phyloP scores from a whole-genome alignment of 768 basidiomycete genomes.

The Gautieria morchelliformis region DNA sequence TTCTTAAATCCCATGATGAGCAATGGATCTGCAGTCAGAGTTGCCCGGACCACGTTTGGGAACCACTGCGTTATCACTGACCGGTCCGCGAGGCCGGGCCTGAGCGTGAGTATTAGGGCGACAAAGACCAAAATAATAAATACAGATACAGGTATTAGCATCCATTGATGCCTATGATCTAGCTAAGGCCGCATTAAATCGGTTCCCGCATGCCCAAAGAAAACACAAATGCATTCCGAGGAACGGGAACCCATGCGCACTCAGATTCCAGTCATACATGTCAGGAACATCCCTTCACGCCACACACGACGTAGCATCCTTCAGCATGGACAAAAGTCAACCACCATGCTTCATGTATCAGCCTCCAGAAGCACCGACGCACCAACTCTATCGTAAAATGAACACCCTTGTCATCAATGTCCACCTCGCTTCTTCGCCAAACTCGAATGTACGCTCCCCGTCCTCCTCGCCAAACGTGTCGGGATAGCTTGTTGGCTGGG shows the following conservation, averaged over 20 bases:
- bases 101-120: too few relatives aligned
- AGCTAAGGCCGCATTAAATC: conserved; percentile 12
- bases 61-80: too few relatives aligned
- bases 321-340: neutral
- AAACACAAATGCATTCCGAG: too few relatives aligned
- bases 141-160: too few relatives aligned
- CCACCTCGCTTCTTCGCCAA: conserved; percentile 80
- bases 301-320: neutral
- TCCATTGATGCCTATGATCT: too few relatives aligned
- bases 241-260: too few relatives aligned
- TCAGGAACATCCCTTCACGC: neutral
- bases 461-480: conserved; percentile 59
- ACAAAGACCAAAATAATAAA: too few relatives aligned
- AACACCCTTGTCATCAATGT: conserved; percentile 58
- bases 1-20: neutral
- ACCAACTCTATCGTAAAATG: neutral
- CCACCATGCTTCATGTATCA: neutral
- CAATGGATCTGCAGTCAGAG: too few relatives aligned
- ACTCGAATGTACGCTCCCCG: conserved; percentile 83
- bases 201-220: conserved; percentile 2
- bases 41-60: too few relatives aligned
- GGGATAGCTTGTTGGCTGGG: too few relatives aligned
- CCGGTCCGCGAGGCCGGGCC: too few relatives aligned
- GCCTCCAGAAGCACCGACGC: neutral
- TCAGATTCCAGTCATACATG: neutral